Evolutionary conservation across 345 rosid genomes (phyloP).

Genomic region (Sisymbrium altissimum): DNA sequence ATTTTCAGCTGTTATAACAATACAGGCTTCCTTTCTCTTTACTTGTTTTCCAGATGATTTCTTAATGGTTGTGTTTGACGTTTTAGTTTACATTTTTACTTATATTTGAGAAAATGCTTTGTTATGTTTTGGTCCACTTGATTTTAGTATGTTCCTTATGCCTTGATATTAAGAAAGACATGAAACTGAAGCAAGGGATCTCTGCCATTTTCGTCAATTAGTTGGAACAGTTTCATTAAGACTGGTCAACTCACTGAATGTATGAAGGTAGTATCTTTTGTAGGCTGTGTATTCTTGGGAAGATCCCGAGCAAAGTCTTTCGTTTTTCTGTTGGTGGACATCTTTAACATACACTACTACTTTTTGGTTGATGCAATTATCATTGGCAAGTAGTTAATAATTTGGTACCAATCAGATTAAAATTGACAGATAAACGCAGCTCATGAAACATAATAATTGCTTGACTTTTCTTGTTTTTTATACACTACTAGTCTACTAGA

Average conservation of each 20-base stretch:
- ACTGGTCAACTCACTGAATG: not conserved
- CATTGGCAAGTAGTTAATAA: not conserved
- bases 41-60: not conserved
- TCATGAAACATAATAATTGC: not conserved
- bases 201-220: not conserved
- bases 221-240: not conserved
- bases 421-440: not conserved
- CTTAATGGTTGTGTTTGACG: conserved; percentile 6
- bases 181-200: not conserved
- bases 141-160: not conserved
- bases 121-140: not conserved
- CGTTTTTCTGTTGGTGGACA: not conserved
- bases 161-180: not conserved
- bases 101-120: conserved; percentile 14
- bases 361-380: not conserved
- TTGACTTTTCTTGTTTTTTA: not conserved
- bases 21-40: not conserved
- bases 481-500: not conserved
- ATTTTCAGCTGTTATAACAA: conserved; percentile 13
- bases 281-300: not conserved
- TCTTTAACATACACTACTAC: not conserved
- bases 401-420: not conserved
- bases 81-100: not conserved
- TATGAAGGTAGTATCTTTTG: not conserved
- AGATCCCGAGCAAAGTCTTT: not conserved